These are phyloP conservation scores for Ustilago bromivora DNA, from an alignment of 1,284 basidiomycete genomes.

Conservation along the genomic window DNA sequence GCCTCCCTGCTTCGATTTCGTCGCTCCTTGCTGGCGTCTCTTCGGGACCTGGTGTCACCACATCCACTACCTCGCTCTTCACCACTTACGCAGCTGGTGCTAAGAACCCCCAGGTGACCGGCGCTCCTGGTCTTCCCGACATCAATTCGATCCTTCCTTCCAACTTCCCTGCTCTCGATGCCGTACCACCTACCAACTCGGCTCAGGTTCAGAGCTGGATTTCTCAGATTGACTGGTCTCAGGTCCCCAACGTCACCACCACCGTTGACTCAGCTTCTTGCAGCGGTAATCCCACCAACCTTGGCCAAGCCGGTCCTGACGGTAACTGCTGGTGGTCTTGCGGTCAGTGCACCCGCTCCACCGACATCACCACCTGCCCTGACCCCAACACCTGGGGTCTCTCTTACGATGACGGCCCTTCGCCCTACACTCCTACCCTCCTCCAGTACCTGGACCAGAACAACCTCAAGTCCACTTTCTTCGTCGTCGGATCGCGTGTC, in stretches of 20 bases:
- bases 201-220: slow-evolving; percentile 81
- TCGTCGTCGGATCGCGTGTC: slow-evolving; percentile 89
- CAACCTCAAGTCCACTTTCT: slow-evolving; percentile 85
- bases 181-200: slow-evolving; percentile 77
- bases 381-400: slow-evolving; percentile 79
- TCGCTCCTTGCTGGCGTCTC: slow-evolving; percentile 53
- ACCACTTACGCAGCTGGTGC: slow-evolving; percentile 57
- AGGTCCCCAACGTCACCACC: slow-evolving; percentile 78
- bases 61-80: slow-evolving; percentile 51
- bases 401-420: slow-evolving; percentile 85
- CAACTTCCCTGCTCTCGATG: slow-evolving; percentile 80
- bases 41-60: slow-evolving; percentile 44
- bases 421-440: slow-evolving; percentile 78
- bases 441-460: slow-evolving; percentile 79
- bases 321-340: slow-evolving; percentile 86
- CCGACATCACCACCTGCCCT: slow-evolving; percentile 82
- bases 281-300: slow-evolving; percentile 75
- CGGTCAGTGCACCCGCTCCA: slow-evolving; percentile 79
- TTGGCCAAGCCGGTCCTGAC: slow-evolving; percentile 72
- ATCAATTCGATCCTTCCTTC: slow-evolving; percentile 41
- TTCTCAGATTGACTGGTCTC: slow-evolving; percentile 74
- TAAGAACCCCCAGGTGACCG: slow-evolving; percentile 57
- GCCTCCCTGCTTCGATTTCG: slow-evolving; percentile 52
- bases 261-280: slow-evolving; percentile 76
- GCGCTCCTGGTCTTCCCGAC: slow-evolving; percentile 56